Evolutionary conservation across 2,329 filamentous ascomycete species (phyloP), one percentile per base, ranked within the genome.

Genomic region (Trichoderma arundinaceum): DNA sequence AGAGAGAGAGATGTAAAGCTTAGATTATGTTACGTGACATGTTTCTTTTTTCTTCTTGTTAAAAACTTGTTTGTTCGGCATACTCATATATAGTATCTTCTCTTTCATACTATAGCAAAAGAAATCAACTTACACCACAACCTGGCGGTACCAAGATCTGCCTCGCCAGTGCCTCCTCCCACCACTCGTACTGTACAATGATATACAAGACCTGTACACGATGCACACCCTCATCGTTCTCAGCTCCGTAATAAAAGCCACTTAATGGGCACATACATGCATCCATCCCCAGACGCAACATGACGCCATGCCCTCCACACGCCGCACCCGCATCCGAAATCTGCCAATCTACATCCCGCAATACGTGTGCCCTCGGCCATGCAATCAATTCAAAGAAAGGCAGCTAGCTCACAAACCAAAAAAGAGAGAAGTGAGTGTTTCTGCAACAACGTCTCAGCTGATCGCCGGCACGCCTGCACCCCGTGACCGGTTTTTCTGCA

Each of bases 21-120:
- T 54, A 63, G 49, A 44, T 54, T 63, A 62, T 32, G 57, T 60
- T 60, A 41, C 38, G 44, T 41, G 44, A 38, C 57, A 60, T 51
- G 22, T 49, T 51, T 15, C 33, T 51, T 51, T 51, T 4, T 51
- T 51, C 28, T 51, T 15, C 28, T 51, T 13, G 13, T 17, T 28
- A 28, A 28, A 28, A 28, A 28, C 22, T 28, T 28, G 22, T 28
- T 28, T 28, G 22, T 28, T 28, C 22, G 22, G 22, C 4, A 28
- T 28, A 28, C 22, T 28, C 22, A 33, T 49, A 15, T 46, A 44
- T 60, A 48, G 57, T 49, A 39, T 39, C 33, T 44, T 19, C 12
- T 53, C 38, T 38, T 17, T 32, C 32, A 38, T 19, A 22, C 15
- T 17, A 53, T 38, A 12, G 32, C 38, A 39, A 13, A 33, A 52